Evolutionary conservation across 345 rosid genomes (phyloP), one percentile per base, ranked within the genome.

Genomic region (Linum usitatissimum): DNA sequence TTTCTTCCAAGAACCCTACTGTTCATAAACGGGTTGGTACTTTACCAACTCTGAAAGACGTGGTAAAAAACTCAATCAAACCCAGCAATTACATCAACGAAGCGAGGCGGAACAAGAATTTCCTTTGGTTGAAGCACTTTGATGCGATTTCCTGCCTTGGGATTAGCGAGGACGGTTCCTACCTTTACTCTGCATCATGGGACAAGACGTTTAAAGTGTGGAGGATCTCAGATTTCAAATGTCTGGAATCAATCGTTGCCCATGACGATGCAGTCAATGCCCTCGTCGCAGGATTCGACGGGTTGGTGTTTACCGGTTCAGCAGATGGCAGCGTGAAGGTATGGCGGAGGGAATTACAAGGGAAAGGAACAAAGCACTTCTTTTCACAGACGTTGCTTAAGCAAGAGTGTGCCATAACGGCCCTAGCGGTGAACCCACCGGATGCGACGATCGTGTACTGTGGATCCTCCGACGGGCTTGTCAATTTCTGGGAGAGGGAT

Each of bases 241-340:
- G 93, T 36, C 60, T 92, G 12, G 98, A 92, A 75, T 86, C 97
- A 3, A 64, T 89, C 1, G 66, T 23, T 5, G 84, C 98, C 18
- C 98, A 92, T 9, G 95, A 92, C 18, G 97, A 92, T 23, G 91
- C 95, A 0, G 86, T 89, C 0, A 92, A 92, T 58, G 76, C 96
- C 0, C 67, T 87, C 15, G 83, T 85, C 0, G 79, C 86, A 0
- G 97, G 87, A 10, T 86, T 83, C 18, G 96, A 90, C 30, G 91
- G 97, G 12, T 77, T 89, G 61, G 90, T 89, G 49, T 87, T 89
- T 17, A 83, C 96, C 1, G 97, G 98, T 4, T 85, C 97, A 6
- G 97, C 95, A 0, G 96, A 89, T 13, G 98, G 98, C 0, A 79
- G 82, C 0, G 86, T 89, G 1, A 92, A 92, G 62, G 91, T 87